Evolutionary conservation across 1,284 basidiomycete species (phyloP).

Genomic region (Gymnopus androsaceus): DNA sequence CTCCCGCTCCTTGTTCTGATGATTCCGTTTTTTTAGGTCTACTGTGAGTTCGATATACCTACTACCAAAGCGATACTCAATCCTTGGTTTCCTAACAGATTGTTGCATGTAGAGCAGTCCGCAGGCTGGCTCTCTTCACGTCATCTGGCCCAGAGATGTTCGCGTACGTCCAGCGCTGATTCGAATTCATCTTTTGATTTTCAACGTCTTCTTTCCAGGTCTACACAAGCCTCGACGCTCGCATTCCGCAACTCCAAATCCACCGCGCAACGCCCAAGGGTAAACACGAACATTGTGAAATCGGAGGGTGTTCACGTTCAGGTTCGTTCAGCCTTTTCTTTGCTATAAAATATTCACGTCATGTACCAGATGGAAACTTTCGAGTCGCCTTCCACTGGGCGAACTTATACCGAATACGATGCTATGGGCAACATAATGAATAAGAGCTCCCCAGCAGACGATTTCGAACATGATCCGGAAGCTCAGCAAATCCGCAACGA

Average conservation of each 20-base stretch:
- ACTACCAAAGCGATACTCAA: too few relatives aligned
- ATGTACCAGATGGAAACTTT: slow-evolving; percentile 60
- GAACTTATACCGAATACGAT: slow-evolving; percentile 50
- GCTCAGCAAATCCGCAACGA: slow-evolving; percentile 57
- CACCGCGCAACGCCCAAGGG: slow-evolving; percentile 30
- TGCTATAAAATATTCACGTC: not conserved
- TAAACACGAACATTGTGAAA: slow-evolving; percentile 35
- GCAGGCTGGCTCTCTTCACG: slow-evolving; percentile 63
- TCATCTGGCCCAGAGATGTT: slow-evolving; percentile 53
- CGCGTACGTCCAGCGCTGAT: slow-evolving; percentile 40
- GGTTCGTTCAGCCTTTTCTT: slow-evolving; percentile 27
- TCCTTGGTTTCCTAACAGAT: slow-evolving; percentile 43
- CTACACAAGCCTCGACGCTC: slow-evolving; percentile 42
- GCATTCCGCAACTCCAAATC: slow-evolving; percentile 36
- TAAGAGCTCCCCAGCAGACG: slow-evolving; percentile 38
- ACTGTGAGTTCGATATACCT: slow-evolving; percentile 38
- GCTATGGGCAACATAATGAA: slow-evolving; percentile 48
- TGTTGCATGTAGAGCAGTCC: slow-evolving; percentile 69
- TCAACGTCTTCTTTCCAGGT: slow-evolving; percentile 24
- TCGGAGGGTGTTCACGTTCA: slow-evolving; percentile 48
- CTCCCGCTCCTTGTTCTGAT: too few relatives aligned
- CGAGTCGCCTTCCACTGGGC: slow-evolving; percentile 31
- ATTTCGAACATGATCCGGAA: slow-evolving; percentile 49
- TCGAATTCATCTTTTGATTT: not conserved
- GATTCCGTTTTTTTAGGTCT: too few relatives aligned